Conservation (phyloP, 2,329 filamentous ascomycete species). For the Mollisia scopiformis region DNA sequence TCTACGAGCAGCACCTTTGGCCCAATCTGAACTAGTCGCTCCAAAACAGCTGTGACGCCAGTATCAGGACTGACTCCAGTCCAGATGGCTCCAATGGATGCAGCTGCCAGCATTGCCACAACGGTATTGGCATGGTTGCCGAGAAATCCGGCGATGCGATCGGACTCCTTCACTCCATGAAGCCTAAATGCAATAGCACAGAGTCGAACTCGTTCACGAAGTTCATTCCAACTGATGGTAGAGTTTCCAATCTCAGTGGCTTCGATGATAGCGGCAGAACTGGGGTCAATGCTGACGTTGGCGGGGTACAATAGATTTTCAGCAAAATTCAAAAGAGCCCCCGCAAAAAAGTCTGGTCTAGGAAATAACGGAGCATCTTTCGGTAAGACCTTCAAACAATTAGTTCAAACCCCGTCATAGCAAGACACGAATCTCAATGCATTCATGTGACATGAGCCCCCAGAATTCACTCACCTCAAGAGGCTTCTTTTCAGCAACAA, state of each 20-base stretch:
- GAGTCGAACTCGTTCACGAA: conserved; percentile 75
- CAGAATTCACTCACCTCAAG: conserved; percentile 50
- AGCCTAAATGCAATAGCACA: conserved; percentile 73
- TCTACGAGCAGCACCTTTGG: conserved; percentile 85
- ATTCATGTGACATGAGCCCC: conserved; percentile 8
- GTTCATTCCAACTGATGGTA: conserved; percentile 74
- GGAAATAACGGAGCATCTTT: conserved; percentile 76
- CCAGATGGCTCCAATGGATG: conserved; percentile 86
- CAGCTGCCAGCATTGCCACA: conserved; percentile 83
- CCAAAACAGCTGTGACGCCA: conserved; percentile 87
- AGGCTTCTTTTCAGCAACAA: conserved; percentile 69
- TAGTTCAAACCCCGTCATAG: not conserved
- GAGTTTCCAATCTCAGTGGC: conserved; percentile 70
- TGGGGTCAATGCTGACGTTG: conserved; percentile 55
- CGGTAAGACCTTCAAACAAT: conserved; percentile 64
- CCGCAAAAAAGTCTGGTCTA: conserved; percentile 82
- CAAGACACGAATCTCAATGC: not conserved
- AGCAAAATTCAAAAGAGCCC: conserved; percentile 84
- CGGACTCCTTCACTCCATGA: conserved; percentile 59
- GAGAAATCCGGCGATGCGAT: conserved; percentile 74
- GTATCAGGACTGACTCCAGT: conserved; percentile 92
- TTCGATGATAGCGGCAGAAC: conserved; percentile 73
- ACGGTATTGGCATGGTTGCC: conserved; percentile 89
- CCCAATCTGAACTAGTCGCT: conserved; percentile 82
- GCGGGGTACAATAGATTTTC: conserved; percentile 89